Base-by-base conservation (phyloP, 305 asterid genomes). In the Ajuga reptans region DNA sequence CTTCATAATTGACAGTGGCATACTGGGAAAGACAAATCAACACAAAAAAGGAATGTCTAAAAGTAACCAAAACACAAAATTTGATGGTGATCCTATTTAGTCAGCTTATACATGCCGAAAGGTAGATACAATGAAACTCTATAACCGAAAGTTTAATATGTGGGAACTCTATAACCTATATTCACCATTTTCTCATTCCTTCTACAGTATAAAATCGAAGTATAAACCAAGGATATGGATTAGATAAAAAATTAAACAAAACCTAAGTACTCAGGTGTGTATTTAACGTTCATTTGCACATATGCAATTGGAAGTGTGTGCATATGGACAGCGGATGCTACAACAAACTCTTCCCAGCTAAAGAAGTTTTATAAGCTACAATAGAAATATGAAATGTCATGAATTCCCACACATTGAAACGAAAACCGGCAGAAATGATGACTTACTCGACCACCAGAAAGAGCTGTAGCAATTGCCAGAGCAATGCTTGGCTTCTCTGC, bases 401-500 rank as follows among this genome's bases (percentile, higher is more conserved):
- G 42, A 75, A 27, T 18, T 27, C 47, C 31, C 34, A 68, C 7
- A 17, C 12, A 36, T 12, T 31, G 31, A 31, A 9, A 14, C 36
- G 15, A 36, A 53, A 67, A 4, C 42, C 33, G 16, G 49, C 33
- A 33, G 47, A 65, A 49, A 58, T 43, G 21, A 75, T 15, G 41
- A 14, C 86, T 72, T 86, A 86, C 97, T 72, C 90, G 89, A 62
- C 89, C 95, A 58, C 81, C 82, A 46, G 97, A 87, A 63, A 91
- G 85, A 57, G 79, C 89, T 39, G 96, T 66, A 63, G 97, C 97
- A 69, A 91, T 85, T 65, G 97, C 84, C 11, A 87, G 83, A 68
- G 96, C 97, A 75, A 91, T 91, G 77, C 97, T 91, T 41, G 97
- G 97, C 83, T 91, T 91, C 83, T 91, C 97, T 5, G 97, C 97